These are phyloP conservation scores for Neurospora cerealis DNA, from an alignment of 495 filamentous ascomycete genomes.

Conservation along the genomic window DNA sequence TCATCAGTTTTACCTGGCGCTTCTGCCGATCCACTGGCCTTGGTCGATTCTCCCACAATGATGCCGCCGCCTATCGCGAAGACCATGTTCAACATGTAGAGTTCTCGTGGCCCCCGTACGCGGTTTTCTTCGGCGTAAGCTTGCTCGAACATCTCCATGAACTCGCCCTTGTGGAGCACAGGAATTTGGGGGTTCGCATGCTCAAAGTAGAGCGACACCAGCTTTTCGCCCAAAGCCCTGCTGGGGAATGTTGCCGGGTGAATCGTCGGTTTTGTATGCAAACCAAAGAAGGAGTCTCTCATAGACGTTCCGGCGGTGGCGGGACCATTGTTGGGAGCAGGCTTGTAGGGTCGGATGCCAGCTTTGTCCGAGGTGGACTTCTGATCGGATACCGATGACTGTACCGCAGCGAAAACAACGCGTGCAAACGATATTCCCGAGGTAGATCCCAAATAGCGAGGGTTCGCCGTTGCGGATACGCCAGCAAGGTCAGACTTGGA, in stretches of 20 bases:
- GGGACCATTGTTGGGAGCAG: slow-evolving; percentile 20
- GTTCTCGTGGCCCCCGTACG: slow-evolving; percentile 66
- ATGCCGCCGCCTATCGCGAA: slow-evolving; percentile 94
- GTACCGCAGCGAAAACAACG: slow-evolving; percentile 89
- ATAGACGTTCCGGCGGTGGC: slow-evolving; percentile 56
- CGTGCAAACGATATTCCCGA: slow-evolving; percentile 91
- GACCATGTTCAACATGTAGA: slow-evolving; percentile 94
- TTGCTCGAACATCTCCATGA: slow-evolving; percentile 70
- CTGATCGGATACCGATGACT: slow-evolving; percentile 70
- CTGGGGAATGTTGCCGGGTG: slow-evolving; percentile 78
- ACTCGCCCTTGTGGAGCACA: slow-evolving; percentile 78
- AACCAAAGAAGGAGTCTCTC: slow-evolving; percentile 90
- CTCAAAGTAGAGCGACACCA: slow-evolving; percentile 84
- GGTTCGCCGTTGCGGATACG: slow-evolving; percentile 66
- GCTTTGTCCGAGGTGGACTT: slow-evolving; percentile 44
- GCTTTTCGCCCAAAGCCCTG: slow-evolving; percentile 54
- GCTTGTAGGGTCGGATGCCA: slow-evolving; percentile 33
- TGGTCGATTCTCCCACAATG: slow-evolving; percentile 56
- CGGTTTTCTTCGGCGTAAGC: slow-evolving; percentile 62
- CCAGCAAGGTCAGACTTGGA: slow-evolving; percentile 68
- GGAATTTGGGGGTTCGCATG: slow-evolving; percentile 94
- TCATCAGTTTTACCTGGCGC: slow-evolving; percentile 3
- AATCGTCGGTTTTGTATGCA: slow-evolving; percentile 83
- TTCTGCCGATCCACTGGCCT: slow-evolving; percentile 11
- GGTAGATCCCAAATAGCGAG: slow-evolving; percentile 72